phyloP scores from a whole-genome alignment of 805 yeast species.

The Yarrowia sp. region DNA sequence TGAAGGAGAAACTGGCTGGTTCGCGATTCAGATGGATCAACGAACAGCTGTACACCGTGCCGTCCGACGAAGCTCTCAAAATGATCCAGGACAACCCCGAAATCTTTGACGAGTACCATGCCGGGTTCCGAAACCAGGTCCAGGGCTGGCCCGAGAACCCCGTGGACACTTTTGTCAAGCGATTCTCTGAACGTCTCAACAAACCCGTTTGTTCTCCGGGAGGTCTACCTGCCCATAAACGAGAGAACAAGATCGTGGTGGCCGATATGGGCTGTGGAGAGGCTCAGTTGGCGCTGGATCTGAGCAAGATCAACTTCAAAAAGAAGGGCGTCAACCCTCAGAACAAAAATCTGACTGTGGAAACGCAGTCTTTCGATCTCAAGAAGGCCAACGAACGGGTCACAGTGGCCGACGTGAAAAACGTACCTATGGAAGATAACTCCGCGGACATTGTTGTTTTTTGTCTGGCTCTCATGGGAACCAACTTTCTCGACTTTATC shows the following conservation, averaged over 20 bases:
- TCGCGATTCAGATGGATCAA: constrained; percentile 97
- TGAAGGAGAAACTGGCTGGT: constrained; percentile 92
- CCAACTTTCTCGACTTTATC: constrained; percentile 88
- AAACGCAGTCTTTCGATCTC: constrained; percentile 87
- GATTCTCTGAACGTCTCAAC: constrained; percentile 48
- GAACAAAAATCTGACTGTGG: constrained; percentile 34
- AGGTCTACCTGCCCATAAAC: constrained; percentile 64
- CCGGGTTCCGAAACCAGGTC: constrained; percentile 92
- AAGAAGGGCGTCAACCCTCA: constrained; percentile 31
- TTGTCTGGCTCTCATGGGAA: constrained; percentile 95
- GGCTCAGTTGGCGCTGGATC: constrained; percentile 76
- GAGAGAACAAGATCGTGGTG: constrained; percentile 62
- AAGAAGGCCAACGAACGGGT: constrained; percentile 83
- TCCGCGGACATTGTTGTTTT: constrained; percentile 87
- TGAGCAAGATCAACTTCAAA: constrained; percentile 43
- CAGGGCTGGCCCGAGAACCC: constrained; percentile 99
- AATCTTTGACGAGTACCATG: constrained; percentile 89
- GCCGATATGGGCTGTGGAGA: constrained; percentile 99
- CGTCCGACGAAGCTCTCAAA: constrained; percentile 70
- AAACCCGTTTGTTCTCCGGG: constrained; percentile 92
- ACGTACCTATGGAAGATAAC: constrained; percentile 77
- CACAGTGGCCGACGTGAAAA: constrained; percentile 93
- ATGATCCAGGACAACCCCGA: constrained; percentile 78
- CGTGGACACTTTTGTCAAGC: constrained; percentile 80
- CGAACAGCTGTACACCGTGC: constrained; percentile 88